Percentiles rank a stretch among this genome's conserved stretches.
These are phyloP conservation scores for Metroxylon sagu DNA, from an alignment of 176 grass and related monocot genomes.

Conservation along the genomic window DNA sequence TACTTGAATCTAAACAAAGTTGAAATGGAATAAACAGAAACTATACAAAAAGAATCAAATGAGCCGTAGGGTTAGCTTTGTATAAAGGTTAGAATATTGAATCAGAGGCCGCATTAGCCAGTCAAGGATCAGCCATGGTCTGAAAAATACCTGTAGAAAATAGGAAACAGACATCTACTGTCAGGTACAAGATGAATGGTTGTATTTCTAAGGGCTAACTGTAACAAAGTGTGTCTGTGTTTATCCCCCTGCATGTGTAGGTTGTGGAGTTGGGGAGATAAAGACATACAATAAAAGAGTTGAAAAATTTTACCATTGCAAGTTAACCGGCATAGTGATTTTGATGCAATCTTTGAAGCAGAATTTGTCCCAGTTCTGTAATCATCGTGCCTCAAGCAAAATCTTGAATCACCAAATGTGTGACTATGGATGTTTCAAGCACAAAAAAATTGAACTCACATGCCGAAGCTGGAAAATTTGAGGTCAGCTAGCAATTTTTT, in stretches of 20 bases:
- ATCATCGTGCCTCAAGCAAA: conserved; percentile 17
- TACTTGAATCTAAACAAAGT: conserved; percentile 30
- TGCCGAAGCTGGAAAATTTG: background rate
- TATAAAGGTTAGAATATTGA: conserved; percentile 28
- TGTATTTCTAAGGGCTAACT: no score
- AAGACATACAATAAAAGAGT: no score
- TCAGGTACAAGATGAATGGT: no score
- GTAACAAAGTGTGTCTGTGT: no score
- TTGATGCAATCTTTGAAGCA: background rate
- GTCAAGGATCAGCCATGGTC: conserved; percentile 17
- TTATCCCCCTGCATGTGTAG: no score
- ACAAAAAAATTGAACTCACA: background rate
- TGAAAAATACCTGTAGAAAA: conserved; percentile 7
- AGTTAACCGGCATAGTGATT: background rate
- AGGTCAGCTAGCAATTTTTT: conserved; percentile 27
- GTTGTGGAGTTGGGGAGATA: no score
- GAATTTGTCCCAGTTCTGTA: conserved; percentile 22
- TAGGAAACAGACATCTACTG: background rate
- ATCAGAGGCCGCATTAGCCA: background rate
- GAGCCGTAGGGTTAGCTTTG: conserved; percentile 38
- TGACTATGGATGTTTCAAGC: conserved; percentile 8
- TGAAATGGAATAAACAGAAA: conserved; percentile 8
- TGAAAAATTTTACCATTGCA: no score
- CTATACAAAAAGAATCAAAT: conserved; percentile 44
- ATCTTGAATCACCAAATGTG: conserved; percentile 8